Evolutionary conservation across 1,139 yeast genomes (phyloP), one percentile per base, ranked within the genome.

Genomic region (Debaryomyces sp.): DNA sequence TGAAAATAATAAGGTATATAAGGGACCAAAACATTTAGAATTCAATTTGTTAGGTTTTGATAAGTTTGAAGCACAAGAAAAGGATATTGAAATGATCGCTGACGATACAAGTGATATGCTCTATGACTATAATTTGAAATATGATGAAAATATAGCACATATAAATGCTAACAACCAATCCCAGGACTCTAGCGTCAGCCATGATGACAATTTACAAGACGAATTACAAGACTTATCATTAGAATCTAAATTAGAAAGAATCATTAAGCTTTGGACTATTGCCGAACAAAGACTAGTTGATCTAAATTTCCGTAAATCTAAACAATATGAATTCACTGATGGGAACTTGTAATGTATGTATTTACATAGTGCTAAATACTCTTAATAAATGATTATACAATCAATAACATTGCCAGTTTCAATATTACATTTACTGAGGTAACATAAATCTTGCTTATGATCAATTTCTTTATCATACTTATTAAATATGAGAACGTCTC

Each of bases 401-500:
- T 75, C 77, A 44, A 83, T 71, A 12, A 71, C 75, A 58, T 82
- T 78, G 4, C 94, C 92, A 1, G 94, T 87, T 59, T 84, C 88
- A 40, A 87, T 81, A 46, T 77, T 77, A 49, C 83, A 68, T 54
- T 84, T 74, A 58, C 88, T 83, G 52, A 87, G 66, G 57, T 83
- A 87, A 34, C 77, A 68, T 8, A 69, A 70, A 55, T 85, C 81
- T 17, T 62, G 50, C 3, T 51, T 58, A 1, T 50, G 21, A 4
- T 55, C 56, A 3, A 73, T 65, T 45, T 67, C 70, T 10, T 61
- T 60, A 21, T 60, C 59, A 30, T 52, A 54, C 45, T 62, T 71
- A 50, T 73, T 70, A 54, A 64, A 72, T 0, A 75, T 50, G 18
- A 66, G 35, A 3, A 74, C 73, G 58, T 66, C 50, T 40, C 56